Conservation (phyloP, 139 green algal species). For the Volvox reticuliferus region DNA sequence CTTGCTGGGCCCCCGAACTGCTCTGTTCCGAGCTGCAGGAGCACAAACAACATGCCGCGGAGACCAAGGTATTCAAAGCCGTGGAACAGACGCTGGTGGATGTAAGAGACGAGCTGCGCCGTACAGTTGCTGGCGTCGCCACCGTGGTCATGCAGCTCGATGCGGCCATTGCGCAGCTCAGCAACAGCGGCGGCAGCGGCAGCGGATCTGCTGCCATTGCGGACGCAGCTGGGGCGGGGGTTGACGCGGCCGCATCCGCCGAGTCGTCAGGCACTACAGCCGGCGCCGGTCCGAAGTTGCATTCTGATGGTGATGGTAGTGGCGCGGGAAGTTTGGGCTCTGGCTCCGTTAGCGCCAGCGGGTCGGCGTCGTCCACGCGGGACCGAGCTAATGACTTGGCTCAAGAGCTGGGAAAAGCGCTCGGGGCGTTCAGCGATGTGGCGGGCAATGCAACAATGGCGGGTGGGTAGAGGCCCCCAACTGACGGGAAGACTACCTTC, state of each 20-base stretch:
- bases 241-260: background rate
- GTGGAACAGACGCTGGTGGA: constrained; percentile 47
- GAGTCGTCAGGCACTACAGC: background rate
- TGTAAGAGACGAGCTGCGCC: background rate
- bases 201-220: background rate
- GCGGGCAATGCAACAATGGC: constrained; percentile 32
- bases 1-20: too few relatives aligned
- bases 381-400: constrained; percentile 60
- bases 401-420: constrained; percentile 60
- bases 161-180: constrained; percentile 21
- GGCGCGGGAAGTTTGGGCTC: too few relatives aligned
- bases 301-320: background rate
- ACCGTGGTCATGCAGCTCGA: constrained; percentile 61
- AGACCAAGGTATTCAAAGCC: constrained; percentile 56
- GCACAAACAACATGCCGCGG: constrained; percentile 53
- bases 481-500: too few relatives aligned
- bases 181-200: background rate
- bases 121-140: constrained; percentile 40
- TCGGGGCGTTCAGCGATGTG: constrained; percentile 54
- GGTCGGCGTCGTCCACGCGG: background rate
- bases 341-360: too few relatives aligned
- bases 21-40: constrained; percentile 19
- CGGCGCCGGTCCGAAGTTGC: background rate
- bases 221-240: too few relatives aligned
- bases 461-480: background rate